These are phyloP conservation scores for Limnomonas spitsbergensis DNA, from an alignment of 139 green algal genomes.

Conservation along the genomic window DNA sequence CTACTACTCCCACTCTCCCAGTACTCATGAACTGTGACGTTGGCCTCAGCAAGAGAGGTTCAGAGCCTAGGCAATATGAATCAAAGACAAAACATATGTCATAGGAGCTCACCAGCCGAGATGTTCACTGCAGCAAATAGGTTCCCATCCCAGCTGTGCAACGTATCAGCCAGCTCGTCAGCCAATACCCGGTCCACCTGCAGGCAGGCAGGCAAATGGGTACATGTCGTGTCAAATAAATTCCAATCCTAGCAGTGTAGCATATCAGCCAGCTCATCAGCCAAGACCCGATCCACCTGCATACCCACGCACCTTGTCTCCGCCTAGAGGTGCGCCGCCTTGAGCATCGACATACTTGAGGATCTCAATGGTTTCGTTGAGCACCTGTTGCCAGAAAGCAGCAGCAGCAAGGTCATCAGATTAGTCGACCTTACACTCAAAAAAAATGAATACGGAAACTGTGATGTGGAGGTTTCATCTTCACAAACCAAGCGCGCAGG, in stretches of 20 bases:
- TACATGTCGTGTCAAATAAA: too few relatives aligned
- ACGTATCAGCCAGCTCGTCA: neutral
- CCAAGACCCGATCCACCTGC: neutral
- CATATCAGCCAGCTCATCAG: neutral
- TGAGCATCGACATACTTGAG: neutral
- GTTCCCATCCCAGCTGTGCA: slow-evolving; percentile 2
- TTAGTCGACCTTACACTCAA: too few relatives aligned
- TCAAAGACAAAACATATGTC: too few relatives aligned
- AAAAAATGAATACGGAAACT: too few relatives aligned
- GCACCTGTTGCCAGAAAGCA: neutral
- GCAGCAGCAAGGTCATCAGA: too few relatives aligned
- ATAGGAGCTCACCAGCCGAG: neutral
- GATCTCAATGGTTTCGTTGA: slow-evolving; percentile 7
- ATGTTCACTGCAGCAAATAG: neutral
- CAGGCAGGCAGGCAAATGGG: too few relatives aligned
- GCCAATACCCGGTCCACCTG: neutral
- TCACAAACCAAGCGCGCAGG: too few relatives aligned
- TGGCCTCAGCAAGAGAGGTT: too few relatives aligned
- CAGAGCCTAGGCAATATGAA: too few relatives aligned
- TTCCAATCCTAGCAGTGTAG: neutral
- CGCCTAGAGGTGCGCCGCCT: neutral
- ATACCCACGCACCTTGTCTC: neutral
- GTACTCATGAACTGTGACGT: too few relatives aligned
- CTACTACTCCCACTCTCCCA: too few relatives aligned
- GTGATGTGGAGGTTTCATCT: too few relatives aligned